phyloP scores from a whole-genome alignment of 2,329 filamentous ascomycete genomes.

The Graphilbum fragrans region DNA sequence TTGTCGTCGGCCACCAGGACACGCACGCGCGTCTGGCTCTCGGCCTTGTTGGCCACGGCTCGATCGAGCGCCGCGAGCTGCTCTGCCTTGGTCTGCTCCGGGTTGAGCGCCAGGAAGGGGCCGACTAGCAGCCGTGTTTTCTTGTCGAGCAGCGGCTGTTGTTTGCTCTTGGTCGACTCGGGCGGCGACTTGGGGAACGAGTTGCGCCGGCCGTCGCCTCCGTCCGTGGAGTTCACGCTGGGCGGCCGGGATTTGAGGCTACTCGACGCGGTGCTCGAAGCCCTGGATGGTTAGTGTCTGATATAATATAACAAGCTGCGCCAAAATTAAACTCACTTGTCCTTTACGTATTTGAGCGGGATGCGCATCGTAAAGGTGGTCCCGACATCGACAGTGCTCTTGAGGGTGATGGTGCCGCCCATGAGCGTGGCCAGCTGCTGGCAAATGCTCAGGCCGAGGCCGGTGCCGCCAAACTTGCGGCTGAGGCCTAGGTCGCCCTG shows the following conservation, averaged over 20 bases:
- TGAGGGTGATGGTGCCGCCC: constrained; percentile 62
- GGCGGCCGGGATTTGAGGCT: constrained; percentile 36
- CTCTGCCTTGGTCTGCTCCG: constrained; percentile 34
- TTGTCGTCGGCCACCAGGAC: constrained; percentile 74
- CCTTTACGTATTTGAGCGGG: constrained; percentile 64
- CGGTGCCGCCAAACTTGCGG: constrained; percentile 83
- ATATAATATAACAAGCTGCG: background rate
- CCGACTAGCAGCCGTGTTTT: constrained; percentile 71
- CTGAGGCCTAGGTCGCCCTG: constrained; percentile 83
- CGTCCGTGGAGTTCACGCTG: constrained; percentile 31
- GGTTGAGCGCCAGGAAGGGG: constrained; percentile 57
- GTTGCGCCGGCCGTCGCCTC: constrained; percentile 20
- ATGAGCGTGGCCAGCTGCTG: constrained; percentile 75
- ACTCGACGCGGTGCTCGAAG: constrained; percentile 42
- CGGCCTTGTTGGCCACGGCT: constrained; percentile 47
- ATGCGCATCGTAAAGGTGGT: constrained; percentile 76
- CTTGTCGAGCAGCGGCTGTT: constrained; percentile 40
- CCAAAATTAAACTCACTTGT: constrained; percentile 45
- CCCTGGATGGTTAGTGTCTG: constrained; percentile 20
- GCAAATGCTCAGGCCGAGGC: constrained; percentile 79
- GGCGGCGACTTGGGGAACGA: constrained; percentile 14
- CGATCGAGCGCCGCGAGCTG: constrained; percentile 54
- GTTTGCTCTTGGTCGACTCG: constrained; percentile 13
- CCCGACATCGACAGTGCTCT: constrained; percentile 60
- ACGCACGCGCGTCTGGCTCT: constrained; percentile 49